Base-by-base conservation (phyloP, 768 basidiomycete genomes). In the Leccinellum luteum region DNA sequence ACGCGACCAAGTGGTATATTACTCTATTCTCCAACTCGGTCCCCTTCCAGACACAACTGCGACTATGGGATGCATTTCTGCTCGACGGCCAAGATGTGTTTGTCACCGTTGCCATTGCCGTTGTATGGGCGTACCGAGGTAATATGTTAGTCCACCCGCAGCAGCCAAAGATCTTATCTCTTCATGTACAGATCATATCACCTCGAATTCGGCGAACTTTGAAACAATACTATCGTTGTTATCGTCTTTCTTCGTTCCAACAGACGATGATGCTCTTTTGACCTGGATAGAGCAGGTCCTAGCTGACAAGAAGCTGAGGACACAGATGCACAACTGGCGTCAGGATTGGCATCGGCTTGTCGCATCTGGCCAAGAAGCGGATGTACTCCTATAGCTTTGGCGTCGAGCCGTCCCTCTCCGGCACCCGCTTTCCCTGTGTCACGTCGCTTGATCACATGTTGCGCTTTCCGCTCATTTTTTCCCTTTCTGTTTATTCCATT, bases 1-100 rank as follows among this genome's bases (percentile, higher is more conserved):
- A 96, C 75, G 94, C 94, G 27, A 98, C 96, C 2, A 98, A 98
- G 73, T 98, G 97, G 97, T 99, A 98, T 70, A 98, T 99, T 73
- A 98, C 97, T 3, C 78, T 98, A 14, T 99, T 98, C 67, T 86
- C 94, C 51, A 97, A 96, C 69, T 91, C 92, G 0, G 88, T 99
- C 44, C 94, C 96, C 23, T 98, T 96, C 72, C 92, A 95, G 73
- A 93, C 89, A 48, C 94, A 98, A 75, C 75, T 98, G 27, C 81
- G 97, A 60, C 69, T 99, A 30, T 99, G 96, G 96, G 97, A 99
- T 69, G 92, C 84, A 12, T 91, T 97, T 67, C 76, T 97, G 48
- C 74, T 95, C 21, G 96, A 98, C 60, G 97, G 97, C 10, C 81
- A 85, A 63, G 96, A 99, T 66, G 74, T 94, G 1, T 92, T 97